Evolutionary conservation across 225 moss, liverwort and hornwort species (phyloP).

Genomic region (Marchantia paleacea): DNA sequence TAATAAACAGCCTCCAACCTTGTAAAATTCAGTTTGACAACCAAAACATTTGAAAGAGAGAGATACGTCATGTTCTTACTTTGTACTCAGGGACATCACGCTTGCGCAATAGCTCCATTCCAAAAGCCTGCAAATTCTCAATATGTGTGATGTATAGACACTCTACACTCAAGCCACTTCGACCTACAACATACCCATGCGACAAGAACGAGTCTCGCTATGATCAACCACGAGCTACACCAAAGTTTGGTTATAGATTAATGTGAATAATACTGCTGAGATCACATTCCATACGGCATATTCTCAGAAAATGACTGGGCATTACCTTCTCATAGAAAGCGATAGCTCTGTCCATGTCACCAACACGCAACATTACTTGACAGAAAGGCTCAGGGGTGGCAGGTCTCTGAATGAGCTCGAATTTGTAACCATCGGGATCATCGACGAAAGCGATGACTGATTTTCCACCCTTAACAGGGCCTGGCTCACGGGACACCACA

Average conservation of each 20-base stretch:
- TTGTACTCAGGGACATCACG: conserved; percentile 73
- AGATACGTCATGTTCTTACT: conserved; percentile 29
- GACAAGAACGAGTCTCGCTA: neutral
- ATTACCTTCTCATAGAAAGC: conserved; percentile 86
- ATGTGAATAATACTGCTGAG: no score
- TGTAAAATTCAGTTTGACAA: no score
- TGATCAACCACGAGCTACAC: neutral
- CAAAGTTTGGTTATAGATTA: no score
- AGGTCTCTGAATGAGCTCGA: conserved; percentile 89
- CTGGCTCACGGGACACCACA: conserved; percentile 81
- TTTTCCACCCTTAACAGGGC: conserved; percentile 86
- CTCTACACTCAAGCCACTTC: neutral
- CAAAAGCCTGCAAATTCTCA: conserved; percentile 62
- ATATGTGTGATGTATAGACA: no score
- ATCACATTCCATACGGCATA: no score
- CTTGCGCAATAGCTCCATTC: conserved; percentile 72
- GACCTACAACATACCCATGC: neutral
- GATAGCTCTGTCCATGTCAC: conserved; percentile 79
- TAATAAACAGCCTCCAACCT: no score
- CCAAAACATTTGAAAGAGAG: neutral
- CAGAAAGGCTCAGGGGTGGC: conserved; percentile 82
- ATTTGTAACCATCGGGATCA: conserved; percentile 95
- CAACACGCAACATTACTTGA: conserved; percentile 92
- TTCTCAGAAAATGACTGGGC: no score
- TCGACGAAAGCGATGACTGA: conserved; percentile 82